Base-by-base conservation (phyloP, 176 grass and related monocot genomes). In the Pontederia crassipes region DNA sequence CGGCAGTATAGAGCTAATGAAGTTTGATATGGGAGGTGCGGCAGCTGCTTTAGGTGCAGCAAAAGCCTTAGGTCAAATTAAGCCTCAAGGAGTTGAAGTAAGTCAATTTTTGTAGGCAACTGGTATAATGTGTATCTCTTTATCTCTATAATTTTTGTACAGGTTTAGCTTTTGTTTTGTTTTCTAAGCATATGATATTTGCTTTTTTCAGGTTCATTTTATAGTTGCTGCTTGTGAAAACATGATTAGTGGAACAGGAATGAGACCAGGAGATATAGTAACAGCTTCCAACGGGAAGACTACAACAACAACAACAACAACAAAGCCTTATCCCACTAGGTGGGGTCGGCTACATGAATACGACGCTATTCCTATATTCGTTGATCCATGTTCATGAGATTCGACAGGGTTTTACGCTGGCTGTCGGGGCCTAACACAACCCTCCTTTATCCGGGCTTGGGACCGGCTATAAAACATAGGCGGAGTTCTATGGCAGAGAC, bases 191-290 rank as follows among this genome's bases (percentile, higher is more conserved):
- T 52, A 77, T 49, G 8, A 1, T 57, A 58, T 35, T 5, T 59
- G 14, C 75, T 52, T 40, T 49, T 60, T 8, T 0, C 71, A 97
- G 93, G 79, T 97, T 80, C 93, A 97, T 78, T 97, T 97, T 76
- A 97, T 97, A 62, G 93, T 85, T 14, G 93, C 93, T 45, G 93
- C 93, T 40, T 97, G 93, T 85, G 93, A 97, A 85, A 97, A 97
- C 83, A 91, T 97, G 93, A 97, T 97, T 69, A 97, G 93, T 74
- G 93, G 93, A 69, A 91, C 93, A 48, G 93, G 87, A 67, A 97
- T 97, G 93, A 88, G 93, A 57, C 93, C 93, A 62, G 93, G 93
- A 71, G 93, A 97, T 71, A 97, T 97, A 60, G 52, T 97, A 46
- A 97, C 93, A 68, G 93, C 93, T 73, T 91, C 93, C 47, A 97